These are phyloP conservation scores for Eimeria sp. DNA, from an alignment of 169 alveolate species.

Conservation along the genomic window DNA sequence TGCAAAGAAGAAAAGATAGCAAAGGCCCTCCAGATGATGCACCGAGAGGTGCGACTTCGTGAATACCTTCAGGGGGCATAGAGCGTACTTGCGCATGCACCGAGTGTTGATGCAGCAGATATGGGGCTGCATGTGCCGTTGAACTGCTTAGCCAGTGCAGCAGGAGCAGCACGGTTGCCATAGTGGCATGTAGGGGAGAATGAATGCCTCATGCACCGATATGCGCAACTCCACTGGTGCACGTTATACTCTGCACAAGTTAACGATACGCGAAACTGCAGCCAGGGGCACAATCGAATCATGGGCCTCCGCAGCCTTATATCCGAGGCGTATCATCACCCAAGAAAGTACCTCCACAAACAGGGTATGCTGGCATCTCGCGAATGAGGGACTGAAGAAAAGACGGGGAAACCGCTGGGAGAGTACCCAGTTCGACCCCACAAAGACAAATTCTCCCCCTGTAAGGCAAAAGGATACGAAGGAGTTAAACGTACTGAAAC, in stretches of 20 bases:
- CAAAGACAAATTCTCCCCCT: background rate
- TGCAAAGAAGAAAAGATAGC: background rate
- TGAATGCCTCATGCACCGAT: background rate
- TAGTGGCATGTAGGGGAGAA: background rate
- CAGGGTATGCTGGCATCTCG: background rate
- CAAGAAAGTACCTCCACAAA: background rate
- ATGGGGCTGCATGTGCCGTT: background rate
- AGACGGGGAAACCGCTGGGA: background rate
- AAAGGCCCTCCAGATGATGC: background rate
- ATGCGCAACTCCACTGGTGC: background rate
- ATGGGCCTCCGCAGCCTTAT: background rate
- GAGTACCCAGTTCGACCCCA: background rate
- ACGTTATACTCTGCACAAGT: background rate
- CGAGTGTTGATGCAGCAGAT: background rate
- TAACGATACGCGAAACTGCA: background rate
- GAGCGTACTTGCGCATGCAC: background rate
- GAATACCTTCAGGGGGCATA: background rate
- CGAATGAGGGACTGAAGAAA: background rate
- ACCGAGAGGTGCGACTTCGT: background rate
- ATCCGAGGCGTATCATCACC: background rate
- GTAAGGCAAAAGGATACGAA: background rate
- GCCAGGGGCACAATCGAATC: background rate
- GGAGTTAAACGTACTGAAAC: background rate
- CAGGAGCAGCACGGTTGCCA: slow-evolving; percentile 61
- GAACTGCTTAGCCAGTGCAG: slow-evolving; percentile 48